Conservation (phyloP, 2,329 filamentous ascomycete species). For the Colletotrichum sp. region DNA sequence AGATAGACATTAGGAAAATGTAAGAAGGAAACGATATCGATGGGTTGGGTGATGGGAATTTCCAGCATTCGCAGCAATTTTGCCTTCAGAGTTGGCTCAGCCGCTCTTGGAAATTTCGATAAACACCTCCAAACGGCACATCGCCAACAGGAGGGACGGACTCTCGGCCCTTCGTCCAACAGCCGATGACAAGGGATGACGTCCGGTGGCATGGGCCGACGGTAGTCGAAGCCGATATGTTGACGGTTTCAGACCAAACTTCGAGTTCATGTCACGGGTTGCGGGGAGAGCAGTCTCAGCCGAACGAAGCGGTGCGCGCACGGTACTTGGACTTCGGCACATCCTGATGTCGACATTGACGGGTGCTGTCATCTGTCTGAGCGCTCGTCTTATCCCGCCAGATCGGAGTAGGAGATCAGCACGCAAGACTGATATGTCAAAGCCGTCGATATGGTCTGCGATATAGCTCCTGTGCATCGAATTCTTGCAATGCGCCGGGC, state of each 20-base stretch:
- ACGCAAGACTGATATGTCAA: not conserved
- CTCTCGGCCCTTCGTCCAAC: not conserved
- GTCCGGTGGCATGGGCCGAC: not conserved
- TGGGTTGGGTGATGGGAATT: not conserved
- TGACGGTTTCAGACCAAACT: not conserved
- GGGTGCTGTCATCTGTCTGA: not conserved
- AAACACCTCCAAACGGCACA: not conserved
- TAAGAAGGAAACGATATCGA: constrained; percentile 1
- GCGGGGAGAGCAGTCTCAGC: not conserved
- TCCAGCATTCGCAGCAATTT: not conserved
- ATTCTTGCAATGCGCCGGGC: not conserved
- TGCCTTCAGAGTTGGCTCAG: not conserved
- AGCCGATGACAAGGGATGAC: not conserved
- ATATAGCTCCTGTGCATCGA: not conserved
- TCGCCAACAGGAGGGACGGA: not conserved
- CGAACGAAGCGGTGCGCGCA: not conserved
- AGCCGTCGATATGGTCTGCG: not conserved
- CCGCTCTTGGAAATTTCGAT: not conserved
- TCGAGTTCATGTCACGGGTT: not conserved
- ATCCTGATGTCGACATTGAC: not conserved
- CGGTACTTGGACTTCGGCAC: not conserved
- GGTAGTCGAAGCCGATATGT: not conserved
- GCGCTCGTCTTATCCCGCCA: not conserved
- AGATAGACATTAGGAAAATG: not conserved
- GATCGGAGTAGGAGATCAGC: not conserved